Evolutionary conservation across 768 basidiomycete species (phyloP).

Genomic region (Termitomyces sp.): DNA sequence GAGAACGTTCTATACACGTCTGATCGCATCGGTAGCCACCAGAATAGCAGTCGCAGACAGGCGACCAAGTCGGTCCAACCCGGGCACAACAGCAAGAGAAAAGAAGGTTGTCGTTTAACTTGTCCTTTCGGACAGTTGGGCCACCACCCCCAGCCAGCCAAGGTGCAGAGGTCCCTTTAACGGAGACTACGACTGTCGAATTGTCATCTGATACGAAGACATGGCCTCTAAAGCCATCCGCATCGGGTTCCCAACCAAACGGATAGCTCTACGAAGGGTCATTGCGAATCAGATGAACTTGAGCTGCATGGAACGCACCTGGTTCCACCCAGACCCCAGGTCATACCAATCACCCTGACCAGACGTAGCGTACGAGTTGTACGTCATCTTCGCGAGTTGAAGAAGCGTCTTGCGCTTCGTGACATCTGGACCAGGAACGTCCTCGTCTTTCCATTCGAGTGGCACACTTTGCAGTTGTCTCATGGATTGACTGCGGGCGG

Average conservation of each 20-base stretch:
- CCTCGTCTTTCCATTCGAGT: slow-evolving; percentile 59
- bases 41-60: slow-evolving; percentile 86
- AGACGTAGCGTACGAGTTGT: slow-evolving; percentile 67
- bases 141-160: slow-evolving; percentile 67
- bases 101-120: slow-evolving; percentile 91
- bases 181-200: slow-evolving; percentile 77
- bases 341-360: slow-evolving; percentile 67
- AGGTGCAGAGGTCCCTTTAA: slow-evolving; percentile 91
- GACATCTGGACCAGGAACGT: slow-evolving; percentile 68
- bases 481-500: slow-evolving; percentile 32
- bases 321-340: slow-evolving; percentile 57
- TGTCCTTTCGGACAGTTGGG: slow-evolving; percentile 84
- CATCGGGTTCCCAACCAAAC: slow-evolving; percentile 86
- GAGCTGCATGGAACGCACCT: slow-evolving; percentile 28
- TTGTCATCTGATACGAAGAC: slow-evolving; percentile 83
- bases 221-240: slow-evolving; percentile 91
- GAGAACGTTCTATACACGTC: slow-evolving; percentile 71
- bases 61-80: slow-evolving; percentile 90
- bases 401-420: slow-evolving; percentile 66
- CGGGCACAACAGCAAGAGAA: slow-evolving; percentile 96
- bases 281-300: not conserved
- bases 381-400: slow-evolving; percentile 84
- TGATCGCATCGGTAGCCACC: slow-evolving; percentile 75
- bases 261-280: slow-evolving; percentile 46
- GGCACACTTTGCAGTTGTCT: slow-evolving; percentile 31